Evolutionary conservation across 192 early-diverging fungal species (phyloP).

Genomic region (Kickxella alabastrina): DNA sequence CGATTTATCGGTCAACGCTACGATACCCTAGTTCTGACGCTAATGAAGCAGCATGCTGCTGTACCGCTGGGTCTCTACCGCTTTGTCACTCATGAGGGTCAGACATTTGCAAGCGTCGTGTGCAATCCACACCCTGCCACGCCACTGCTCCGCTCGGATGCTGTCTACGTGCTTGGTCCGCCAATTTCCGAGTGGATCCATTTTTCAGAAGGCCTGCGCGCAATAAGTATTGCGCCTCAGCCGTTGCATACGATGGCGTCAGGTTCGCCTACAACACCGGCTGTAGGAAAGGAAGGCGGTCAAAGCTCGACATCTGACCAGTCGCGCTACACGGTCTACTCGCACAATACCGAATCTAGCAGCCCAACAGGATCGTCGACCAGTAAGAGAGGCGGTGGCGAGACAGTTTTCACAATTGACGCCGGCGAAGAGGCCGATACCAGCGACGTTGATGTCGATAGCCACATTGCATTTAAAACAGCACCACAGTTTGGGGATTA

Average conservation of each 20-base stretch:
- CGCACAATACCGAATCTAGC: constrained; percentile 25
- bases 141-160: constrained; percentile 16
- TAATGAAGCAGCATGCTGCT: constrained; percentile 41
- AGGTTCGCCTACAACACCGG: constrained; percentile 1
- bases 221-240: constrained; percentile 8
- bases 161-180: constrained; percentile 44
- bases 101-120: constrained; percentile 41
- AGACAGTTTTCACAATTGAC: not conserved
- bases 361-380: not conserved
- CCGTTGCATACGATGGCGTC: not conserved
- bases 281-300: not conserved
- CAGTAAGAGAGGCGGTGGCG: not conserved
- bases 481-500: too few species aligned
- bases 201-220: constrained; percentile 15
- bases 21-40: constrained; percentile 34
- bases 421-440: constrained; percentile 15
- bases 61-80: constrained; percentile 47
- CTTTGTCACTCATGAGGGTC: constrained; percentile 23
- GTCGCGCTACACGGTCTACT: constrained; percentile 46
- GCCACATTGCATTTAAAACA: not conserved
- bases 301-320: constrained; percentile 12
- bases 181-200: constrained; percentile 31
- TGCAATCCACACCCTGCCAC: constrained; percentile 39
- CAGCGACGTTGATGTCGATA: constrained; percentile 11
- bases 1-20: constrained; percentile 35